Evolutionary conservation across 2,329 filamentous ascomycete genomes (phyloP), one percentile per base, ranked within the genome.

Genomic region (Chalaropsis ovoidea): DNA sequence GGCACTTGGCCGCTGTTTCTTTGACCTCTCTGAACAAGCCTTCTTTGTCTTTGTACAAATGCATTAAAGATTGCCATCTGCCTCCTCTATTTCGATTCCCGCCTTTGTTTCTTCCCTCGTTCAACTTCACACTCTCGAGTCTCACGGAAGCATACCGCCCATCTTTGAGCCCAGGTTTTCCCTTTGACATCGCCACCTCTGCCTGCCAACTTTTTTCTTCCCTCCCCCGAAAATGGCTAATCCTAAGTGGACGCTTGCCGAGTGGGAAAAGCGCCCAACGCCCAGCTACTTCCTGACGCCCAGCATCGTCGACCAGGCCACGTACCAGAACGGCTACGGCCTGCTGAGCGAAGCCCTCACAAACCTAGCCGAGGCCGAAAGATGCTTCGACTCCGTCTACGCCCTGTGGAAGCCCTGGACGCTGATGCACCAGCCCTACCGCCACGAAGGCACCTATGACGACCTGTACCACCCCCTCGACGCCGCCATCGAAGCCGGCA

Each of bases 381-480:
- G 17, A 17, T 58, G 35, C 54, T 64, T 64, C 19, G 6, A 19
- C 17, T 19, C 15, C 1, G 56, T 64, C n/a, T 22, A 24, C 24
- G 11, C 52, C 24, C 17, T 58, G 27, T 64, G 63, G 63, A 45
- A 47, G 39, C 13, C 19, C 17, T 60, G 42, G 52, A 64, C 54
- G 17, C 19, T 58, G 11, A 64, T 60, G 42, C 39, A 45, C 31
- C 24, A 58, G 22, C 31, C 24, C 17, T 39, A 60, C 27, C n/a
- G 24, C 8, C n/a, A 24, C 4, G 11, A 19, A 8, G 63, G 62
- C 35, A 24, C 35, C 17, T 64, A 64, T 17, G 52, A 64, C 41
- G 63, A 64, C 52, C 17, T 47, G 17, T 64, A 60, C 42, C 63
- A 64, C 42, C 63, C 63, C 13, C 35, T 64, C 15, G 63, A 64